These are phyloP conservation scores for Puya raimondii DNA, from an alignment of 176 grass and related monocot genomes.

Conservation along the genomic window DNA sequence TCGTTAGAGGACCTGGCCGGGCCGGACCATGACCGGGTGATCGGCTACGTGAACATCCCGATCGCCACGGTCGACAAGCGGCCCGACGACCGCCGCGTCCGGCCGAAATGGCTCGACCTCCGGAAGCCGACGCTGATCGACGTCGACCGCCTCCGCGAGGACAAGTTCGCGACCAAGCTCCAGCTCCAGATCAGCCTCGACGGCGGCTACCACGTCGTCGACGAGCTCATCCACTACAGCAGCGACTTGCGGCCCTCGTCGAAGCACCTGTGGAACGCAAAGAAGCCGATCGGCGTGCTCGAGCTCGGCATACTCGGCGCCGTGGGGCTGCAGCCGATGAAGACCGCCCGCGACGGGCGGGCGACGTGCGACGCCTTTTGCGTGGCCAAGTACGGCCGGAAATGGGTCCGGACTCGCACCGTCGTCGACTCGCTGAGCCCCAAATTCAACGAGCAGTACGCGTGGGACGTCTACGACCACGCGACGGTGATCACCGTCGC, in stretches of 20 bases:
- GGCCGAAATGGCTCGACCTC: conserved; percentile 52
- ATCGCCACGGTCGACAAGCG: conserved; percentile 37
- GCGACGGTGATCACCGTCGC: conserved; percentile 80
- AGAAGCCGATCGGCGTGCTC: conserved; percentile 67
- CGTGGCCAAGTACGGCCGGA: conserved; percentile 90
- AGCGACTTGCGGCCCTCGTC: conserved; percentile 88
- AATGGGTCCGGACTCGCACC: conserved; percentile 92
- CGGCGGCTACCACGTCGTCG: conserved; percentile 90
- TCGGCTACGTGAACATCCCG: conserved; percentile 34
- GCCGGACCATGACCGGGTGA: conserved; percentile 59
- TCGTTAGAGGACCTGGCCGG: conserved; percentile 54
- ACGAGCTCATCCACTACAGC: conserved; percentile 78
- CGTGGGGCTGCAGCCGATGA: conserved; percentile 55
- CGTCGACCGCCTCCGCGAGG: conserved; percentile 62
- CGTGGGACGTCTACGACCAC: conserved; percentile 86
- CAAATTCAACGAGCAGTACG: conserved; percentile 88
- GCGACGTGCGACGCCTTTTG: conserved; percentile 83
- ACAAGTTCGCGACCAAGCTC: conserved; percentile 77
- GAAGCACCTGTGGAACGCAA: conserved; percentile 65
- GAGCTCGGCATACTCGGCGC: conserved; percentile 83
- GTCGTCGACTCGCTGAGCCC: conserved; percentile 52
- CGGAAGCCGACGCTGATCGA: conserved; percentile 43
- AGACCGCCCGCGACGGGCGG: conserved; percentile 33
- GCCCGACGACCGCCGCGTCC: conserved; percentile 42
- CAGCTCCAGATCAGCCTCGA: conserved; percentile 50